Percentiles rank a stretch among this genome's conserved stretches.
These are phyloP conservation scores for Groenewaldozyma tartarivorans DNA, from an alignment of 805 yeast species.

Conservation along the genomic window DNA sequence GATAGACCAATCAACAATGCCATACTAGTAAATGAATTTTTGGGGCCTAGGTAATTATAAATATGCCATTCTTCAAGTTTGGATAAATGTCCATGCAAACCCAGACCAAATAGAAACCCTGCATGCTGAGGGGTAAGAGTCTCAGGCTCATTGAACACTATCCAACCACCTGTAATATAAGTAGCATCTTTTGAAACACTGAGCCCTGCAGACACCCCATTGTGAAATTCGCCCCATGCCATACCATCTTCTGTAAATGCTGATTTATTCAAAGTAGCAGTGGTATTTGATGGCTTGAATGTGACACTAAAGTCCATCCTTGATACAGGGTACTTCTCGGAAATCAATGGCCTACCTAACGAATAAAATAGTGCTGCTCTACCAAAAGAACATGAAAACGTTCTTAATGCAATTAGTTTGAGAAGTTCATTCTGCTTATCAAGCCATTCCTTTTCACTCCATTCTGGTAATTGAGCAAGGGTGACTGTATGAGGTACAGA, in stretches of 20 bases:
- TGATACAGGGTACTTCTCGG: constrained; percentile 78
- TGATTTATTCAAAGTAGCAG: constrained; percentile 49
- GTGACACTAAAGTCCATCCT: constrained; percentile 58
- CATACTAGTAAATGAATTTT: constrained; percentile 72
- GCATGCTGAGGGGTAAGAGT: constrained; percentile 78
- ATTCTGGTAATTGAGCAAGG: constrained; percentile 30
- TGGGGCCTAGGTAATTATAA: constrained; percentile 85
- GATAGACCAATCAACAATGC: constrained; percentile 89
- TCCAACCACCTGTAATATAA: constrained; percentile 84
- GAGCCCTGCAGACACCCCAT: constrained; percentile 83
- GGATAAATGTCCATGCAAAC: constrained; percentile 80
- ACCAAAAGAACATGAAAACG: constrained; percentile 69
- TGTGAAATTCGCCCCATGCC: constrained; percentile 86
- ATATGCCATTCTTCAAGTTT: constrained; percentile 92
- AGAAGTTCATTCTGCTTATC: constrained; percentile 49
- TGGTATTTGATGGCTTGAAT: constrained; percentile 58
- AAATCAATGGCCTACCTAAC: constrained; percentile 64
- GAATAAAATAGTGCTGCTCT: constrained; percentile 64
- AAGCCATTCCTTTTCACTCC: constrained; percentile 48
- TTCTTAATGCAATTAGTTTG: constrained; percentile 53
- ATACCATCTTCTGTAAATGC: constrained; percentile 38
- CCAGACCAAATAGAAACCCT: constrained; percentile 87
- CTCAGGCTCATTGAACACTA: constrained; percentile 72
- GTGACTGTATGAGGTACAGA: constrained; percentile 48
- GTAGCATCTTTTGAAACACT: constrained; percentile 58